These are phyloP conservation scores for Beauveria scarabaeidicola DNA, from an alignment of 2,329 filamentous ascomycete species.

Conservation along the genomic window DNA sequence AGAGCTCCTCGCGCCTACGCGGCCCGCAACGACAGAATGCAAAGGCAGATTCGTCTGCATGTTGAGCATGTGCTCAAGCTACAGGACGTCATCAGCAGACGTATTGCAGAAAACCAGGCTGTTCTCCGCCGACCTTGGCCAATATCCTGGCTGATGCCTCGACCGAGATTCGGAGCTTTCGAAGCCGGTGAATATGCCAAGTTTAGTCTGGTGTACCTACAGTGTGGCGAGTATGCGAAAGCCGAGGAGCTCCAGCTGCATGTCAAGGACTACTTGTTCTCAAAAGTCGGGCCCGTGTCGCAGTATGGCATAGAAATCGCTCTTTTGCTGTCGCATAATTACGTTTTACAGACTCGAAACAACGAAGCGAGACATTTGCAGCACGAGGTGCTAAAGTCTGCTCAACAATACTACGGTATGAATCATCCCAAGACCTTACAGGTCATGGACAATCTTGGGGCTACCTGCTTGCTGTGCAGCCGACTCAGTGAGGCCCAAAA, in stretches of 20 bases:
- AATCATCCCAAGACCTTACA: conserved; percentile 1
- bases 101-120: not conserved
- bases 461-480: conserved; percentile 1
- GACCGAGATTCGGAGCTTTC: not conserved
- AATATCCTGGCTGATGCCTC: not conserved
- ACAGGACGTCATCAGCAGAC: not conserved
- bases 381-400: not conserved
- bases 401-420: not conserved
- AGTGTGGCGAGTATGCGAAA: not conserved
- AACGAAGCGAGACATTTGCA: conserved; percentile 1
- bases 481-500: not conserved
- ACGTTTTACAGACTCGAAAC: conserved; percentile 1
- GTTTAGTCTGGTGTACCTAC: not conserved
- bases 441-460: conserved; percentile 4
- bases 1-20: not conserved
- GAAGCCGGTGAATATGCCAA: not conserved
- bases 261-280: not conserved
- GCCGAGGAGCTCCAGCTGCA: not conserved
- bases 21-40: not conserved
- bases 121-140: not conserved
- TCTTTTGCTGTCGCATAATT: not conserved
- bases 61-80: not conserved
- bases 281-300: not conserved
- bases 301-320: not conserved
- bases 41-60: not conserved